These are phyloP conservation scores for Desmodesmus armatus DNA, from an alignment of 139 green algal genomes.

Conservation along the genomic window DNA sequence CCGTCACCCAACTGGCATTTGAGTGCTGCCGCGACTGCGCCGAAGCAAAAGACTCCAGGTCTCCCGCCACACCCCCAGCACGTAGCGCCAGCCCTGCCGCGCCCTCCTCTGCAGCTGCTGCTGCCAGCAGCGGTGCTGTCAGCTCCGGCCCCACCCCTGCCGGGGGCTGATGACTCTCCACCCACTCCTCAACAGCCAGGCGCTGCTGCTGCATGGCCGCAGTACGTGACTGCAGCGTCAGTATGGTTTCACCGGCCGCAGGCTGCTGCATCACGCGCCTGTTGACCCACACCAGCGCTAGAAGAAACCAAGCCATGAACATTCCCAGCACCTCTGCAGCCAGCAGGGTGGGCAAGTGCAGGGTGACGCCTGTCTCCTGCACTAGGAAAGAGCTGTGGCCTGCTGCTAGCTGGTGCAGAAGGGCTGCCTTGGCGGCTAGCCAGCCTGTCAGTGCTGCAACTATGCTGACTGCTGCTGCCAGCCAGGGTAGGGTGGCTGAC, in stretches of 20 bases:
- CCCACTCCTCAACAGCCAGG: constrained; percentile 5
- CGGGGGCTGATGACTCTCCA: not conserved
- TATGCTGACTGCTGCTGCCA: not conserved
- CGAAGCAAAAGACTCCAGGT: too few species aligned
- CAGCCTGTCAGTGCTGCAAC: constrained; percentile 26
- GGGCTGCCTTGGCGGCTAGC: constrained; percentile 7
- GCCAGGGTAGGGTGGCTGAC: constrained; percentile 2
- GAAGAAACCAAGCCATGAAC: constrained; percentile 34
- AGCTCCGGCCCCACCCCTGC: constrained; percentile 6
- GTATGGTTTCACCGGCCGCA: not conserved
- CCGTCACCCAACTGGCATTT: too few species aligned
- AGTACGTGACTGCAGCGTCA: not conserved
- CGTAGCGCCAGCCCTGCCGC: too few species aligned
- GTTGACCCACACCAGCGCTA: constrained; percentile 34
- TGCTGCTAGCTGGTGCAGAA: constrained; percentile 11
- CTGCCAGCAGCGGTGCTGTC: constrained; percentile 8
- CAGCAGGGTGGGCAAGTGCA: constrained; percentile 24
- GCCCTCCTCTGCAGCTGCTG: not conserved
- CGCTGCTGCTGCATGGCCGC: constrained; percentile 1
- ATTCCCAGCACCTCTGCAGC: constrained; percentile 27
- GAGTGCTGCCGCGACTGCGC: constrained; percentile 5
- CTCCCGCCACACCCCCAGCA: too few species aligned
- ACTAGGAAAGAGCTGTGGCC: not conserved
- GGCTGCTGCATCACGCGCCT: constrained; percentile 28
- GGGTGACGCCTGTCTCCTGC: not conserved